Evolutionary conservation across 495 filamentous ascomycete species (phyloP), one percentile per base, ranked within the genome.

Genomic region (Rostrohypoxylon terebratum): DNA sequence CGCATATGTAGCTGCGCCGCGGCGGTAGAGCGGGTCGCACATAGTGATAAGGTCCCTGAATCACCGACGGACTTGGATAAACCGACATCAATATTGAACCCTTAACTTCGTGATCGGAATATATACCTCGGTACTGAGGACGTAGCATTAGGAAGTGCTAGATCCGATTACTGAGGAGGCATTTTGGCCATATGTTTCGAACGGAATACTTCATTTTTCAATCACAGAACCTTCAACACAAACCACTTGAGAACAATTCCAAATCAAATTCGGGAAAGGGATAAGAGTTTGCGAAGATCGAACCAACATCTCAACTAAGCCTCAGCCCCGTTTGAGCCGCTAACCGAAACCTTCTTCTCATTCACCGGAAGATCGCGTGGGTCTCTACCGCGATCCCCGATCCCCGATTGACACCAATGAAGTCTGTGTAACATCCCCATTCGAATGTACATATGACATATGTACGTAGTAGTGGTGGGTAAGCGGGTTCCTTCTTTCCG

Each of bases 1-100:
- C 11, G 36, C 13, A 59, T 16, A 31, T 25, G 11, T 4, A 60
- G 25, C 59, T 62, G 59, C n/a, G 59, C 59, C 44, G 58, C 40
- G n/a, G 59, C 59, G 44, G 38, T 23, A 62, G 14, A 3, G 59
- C 59, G 59, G 59, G 44, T 33, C 44, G 7, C 13, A 33, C 36
- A 45, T 62, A 42, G 36, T 14, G 25, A 48, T 48, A 42, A 42
- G 20, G 20, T 40, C 34, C 51, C 55, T 59, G 25, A 42, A 42
- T 59, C 20, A 59, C 44, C 55, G 25, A 21, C 18, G 4, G 13
- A 21, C 55, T 28, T 38, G 28, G 28, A 28, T 28, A 20, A 59
- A 42, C 55, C 28, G 25, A 36, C 51, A 55, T 55, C 4, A 55
- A 34, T 55, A 55, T 55, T 55, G 51, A 11, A 13, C 51, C 11